phyloP scores from a whole-genome alignment of 2,329 filamentous ascomycete genomes.

The Cladosporium sp. region DNA sequence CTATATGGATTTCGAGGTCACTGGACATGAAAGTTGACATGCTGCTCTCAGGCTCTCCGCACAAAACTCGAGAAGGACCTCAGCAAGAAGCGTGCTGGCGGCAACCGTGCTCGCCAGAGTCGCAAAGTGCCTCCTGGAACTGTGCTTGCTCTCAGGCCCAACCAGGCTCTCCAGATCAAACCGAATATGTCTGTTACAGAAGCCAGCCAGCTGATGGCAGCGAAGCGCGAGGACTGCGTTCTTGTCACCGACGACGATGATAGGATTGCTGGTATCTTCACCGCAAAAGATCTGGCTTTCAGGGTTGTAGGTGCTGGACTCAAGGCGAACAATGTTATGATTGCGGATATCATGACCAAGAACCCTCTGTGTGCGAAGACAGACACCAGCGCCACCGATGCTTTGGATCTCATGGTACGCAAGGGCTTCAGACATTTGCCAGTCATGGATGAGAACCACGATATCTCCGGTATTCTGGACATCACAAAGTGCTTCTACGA shows the following conservation, averaged over 20 bases:
- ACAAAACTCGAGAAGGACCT: slow-evolving; percentile 95
- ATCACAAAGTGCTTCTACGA: slow-evolving; percentile 99
- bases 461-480: slow-evolving; percentile 95
- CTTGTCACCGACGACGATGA: slow-evolving; percentile 97
- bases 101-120: slow-evolving; percentile 72
- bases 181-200: slow-evolving; percentile 89
- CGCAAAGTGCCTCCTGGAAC: slow-evolving; percentile 95
- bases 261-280: slow-evolving; percentile 97
- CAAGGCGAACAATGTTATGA: slow-evolving; percentile 84
- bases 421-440: slow-evolving; percentile 97
- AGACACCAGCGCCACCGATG: slow-evolving; percentile 96
- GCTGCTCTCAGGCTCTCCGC: slow-evolving; percentile 71
- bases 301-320: slow-evolving; percentile 87
- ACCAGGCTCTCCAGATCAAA: slow-evolving; percentile 95
- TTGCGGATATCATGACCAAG: slow-evolving; percentile 99
- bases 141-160: slow-evolving; percentile 91
- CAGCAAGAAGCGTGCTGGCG: slow-evolving; percentile 89
- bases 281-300: slow-evolving; percentile 96
- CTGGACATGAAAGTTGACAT: not conserved
- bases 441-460: slow-evolving; percentile 99
- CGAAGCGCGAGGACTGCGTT: slow-evolving; percentile 96
- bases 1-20: no score
- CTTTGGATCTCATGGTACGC: slow-evolving; percentile 93
- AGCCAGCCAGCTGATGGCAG: slow-evolving; percentile 96
- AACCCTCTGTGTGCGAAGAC: slow-evolving; percentile 96